Conservation (phyloP, 176 grass and related monocot genomes). For the Carex parvula region DNA sequence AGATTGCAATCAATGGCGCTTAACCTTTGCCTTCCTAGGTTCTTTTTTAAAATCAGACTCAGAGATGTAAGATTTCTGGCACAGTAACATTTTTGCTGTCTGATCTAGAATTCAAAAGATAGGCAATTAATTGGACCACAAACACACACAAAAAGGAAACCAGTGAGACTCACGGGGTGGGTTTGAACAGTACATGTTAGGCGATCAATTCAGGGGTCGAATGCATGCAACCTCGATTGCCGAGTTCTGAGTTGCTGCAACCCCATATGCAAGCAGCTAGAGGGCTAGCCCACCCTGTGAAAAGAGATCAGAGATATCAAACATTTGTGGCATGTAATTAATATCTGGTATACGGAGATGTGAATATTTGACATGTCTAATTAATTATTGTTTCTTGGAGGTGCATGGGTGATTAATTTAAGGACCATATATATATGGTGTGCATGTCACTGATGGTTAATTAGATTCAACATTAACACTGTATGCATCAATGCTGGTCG, state of each 20-base stretch:
- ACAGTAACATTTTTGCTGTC: slow-evolving; percentile 1
- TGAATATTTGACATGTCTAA: background rate
- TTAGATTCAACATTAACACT: background rate
- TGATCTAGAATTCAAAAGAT: background rate
- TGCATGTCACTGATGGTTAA: background rate
- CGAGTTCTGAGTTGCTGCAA: background rate
- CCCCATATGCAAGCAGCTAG: background rate
- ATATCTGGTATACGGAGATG: too few species aligned
- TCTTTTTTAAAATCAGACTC: background rate
- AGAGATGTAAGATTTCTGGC: background rate
- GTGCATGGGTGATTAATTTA: background rate
- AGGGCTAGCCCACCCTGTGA: background rate
- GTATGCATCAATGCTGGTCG: too few species aligned
- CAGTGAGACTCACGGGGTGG: slow-evolving; percentile 11
- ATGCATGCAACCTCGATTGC: slow-evolving; percentile 29
- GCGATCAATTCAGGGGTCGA: slow-evolving; percentile 6
- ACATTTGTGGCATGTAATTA: background rate
- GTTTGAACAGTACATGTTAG: background rate
- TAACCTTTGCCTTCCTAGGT: background rate
- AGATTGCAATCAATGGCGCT: background rate
- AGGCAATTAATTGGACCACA: background rate
- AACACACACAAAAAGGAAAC: background rate
- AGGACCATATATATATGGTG: background rate
- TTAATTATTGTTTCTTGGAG: background rate
- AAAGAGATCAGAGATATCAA: background rate